Percentiles rank a stretch among this genome's conserved stretches.
phyloP scores from a whole-genome alignment of 208 protist genomes.

The Tritrichomonas musculus region DNA sequence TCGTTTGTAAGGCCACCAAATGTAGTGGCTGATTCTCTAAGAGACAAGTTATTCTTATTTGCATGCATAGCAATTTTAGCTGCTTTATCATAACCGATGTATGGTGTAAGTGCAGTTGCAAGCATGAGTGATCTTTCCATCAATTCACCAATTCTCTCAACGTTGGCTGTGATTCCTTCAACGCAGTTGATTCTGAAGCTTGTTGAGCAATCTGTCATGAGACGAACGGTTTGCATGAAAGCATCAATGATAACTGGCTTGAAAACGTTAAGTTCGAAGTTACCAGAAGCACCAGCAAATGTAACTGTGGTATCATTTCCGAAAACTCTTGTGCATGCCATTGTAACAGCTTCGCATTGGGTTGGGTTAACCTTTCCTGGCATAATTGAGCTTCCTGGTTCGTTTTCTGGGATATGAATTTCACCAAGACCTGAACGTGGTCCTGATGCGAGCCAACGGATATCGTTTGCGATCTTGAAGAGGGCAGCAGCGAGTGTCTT shows the following conservation, averaged over 20 bases:
- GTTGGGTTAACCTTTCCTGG: slow-evolving; percentile 81
- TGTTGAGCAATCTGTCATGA: slow-evolving; percentile 62
- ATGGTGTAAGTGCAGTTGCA: slow-evolving; percentile 73
- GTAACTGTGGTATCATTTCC: slow-evolving; percentile 70
- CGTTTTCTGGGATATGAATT: slow-evolving; percentile 70
- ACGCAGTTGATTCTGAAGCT: slow-evolving; percentile 67
- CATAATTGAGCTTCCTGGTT: slow-evolving; percentile 79
- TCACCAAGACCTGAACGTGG: slow-evolving; percentile 51
- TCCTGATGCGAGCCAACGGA: slow-evolving; percentile 68
- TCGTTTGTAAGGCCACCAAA: slow-evolving; percentile 31
- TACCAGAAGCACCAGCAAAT: slow-evolving; percentile 64
- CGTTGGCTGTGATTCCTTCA: slow-evolving; percentile 65
- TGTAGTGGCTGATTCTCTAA: slow-evolving; percentile 40
- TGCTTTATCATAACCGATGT: slow-evolving; percentile 76
- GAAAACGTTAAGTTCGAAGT: slow-evolving; percentile 82
- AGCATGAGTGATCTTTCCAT: slow-evolving; percentile 71
- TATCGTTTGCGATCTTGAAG: slow-evolving; percentile 80
- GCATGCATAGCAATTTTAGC: slow-evolving; percentile 43
- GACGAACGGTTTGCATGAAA: slow-evolving; percentile 60
- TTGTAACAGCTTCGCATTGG: slow-evolving; percentile 77
- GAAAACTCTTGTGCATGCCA: slow-evolving; percentile 57
- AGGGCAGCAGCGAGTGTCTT: slow-evolving; percentile 64
- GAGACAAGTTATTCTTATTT: slow-evolving; percentile 38
- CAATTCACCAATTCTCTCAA: slow-evolving; percentile 56
- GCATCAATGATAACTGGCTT: slow-evolving; percentile 72